These are phyloP conservation scores for Plantago ovata DNA, from an alignment of 257 asterid genomes.

Conservation along the genomic window DNA sequence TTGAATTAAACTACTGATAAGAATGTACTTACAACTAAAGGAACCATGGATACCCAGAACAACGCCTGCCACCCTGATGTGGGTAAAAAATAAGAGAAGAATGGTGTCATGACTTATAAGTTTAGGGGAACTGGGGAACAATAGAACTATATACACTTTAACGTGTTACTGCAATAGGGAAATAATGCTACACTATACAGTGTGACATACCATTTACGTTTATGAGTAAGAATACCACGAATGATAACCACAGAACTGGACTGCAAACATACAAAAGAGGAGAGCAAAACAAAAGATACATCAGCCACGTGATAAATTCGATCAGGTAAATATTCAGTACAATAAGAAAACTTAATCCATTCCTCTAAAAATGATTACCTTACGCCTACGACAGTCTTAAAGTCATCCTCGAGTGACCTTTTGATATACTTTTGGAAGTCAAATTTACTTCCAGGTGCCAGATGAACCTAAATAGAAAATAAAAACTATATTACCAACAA, in stretches of 20 bases:
- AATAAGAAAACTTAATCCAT: not conserved
- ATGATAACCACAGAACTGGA: slow-evolving; percentile 86
- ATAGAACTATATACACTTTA: no score
- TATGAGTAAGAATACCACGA: slow-evolving; percentile 80
- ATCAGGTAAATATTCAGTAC: not conserved
- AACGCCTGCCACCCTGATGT: slow-evolving; percentile 78
- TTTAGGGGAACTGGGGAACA: no score
- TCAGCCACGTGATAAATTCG: slow-evolving; percentile 15
- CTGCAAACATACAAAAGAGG: slow-evolving; percentile 35
- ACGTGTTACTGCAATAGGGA: not conserved
- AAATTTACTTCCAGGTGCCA: slow-evolving; percentile 94
- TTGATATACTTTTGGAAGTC: slow-evolving; percentile 91
- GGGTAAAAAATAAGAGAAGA: not conserved
- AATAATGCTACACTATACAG: slow-evolving; percentile 13
- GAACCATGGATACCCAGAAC: slow-evolving; percentile 94
- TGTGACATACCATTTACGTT: slow-evolving; percentile 64
- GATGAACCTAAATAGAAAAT: slow-evolving; percentile 53
- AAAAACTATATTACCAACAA: not conserved
- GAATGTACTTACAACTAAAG: slow-evolving; percentile 60
- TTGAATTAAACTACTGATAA: slow-evolving; percentile 5
- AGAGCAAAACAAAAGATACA: slow-evolving; percentile 10
- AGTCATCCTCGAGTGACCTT: slow-evolving; percentile 92
- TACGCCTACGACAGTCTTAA: slow-evolving; percentile 84
- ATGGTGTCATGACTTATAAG: not conserved
- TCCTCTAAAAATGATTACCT: slow-evolving; percentile 43